Conservation (phyloP, 768 basidiomycete species). For the Naganishia friedmannii region DNA sequence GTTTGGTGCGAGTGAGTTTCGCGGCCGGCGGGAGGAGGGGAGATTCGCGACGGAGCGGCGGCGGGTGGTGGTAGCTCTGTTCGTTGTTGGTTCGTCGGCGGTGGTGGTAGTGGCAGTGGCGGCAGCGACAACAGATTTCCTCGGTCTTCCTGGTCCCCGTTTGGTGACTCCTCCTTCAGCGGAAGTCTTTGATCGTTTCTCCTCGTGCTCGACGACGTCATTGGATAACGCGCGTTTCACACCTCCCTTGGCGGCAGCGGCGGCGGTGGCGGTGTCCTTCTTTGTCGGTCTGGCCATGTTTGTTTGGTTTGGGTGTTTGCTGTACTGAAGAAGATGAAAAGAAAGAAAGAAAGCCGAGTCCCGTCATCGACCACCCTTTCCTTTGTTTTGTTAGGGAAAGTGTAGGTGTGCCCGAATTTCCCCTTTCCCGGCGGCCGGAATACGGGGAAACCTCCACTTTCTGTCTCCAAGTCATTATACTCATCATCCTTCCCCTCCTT, state of each 20-base stretch:
- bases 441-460: neutral
- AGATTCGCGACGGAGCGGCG: neutral
- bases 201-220: neutral
- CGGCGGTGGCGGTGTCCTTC: neutral
- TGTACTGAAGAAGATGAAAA: no score
- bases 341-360: no score
- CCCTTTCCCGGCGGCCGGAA: neutral
- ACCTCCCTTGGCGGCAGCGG: no score
- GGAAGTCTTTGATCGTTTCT: no score
- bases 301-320: neutral
- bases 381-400: neutral
- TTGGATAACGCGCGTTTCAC: no score
- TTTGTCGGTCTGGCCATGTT: neutral
- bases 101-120: neutral
- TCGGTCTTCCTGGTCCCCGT: neutral
- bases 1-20: constrained; percentile 9
- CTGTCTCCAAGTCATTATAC: neutral
- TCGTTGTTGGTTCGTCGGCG: neutral
- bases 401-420: neutral
- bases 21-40: neutral
- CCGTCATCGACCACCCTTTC: no score
- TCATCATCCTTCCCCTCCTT: neutral
- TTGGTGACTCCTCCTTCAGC: neutral
- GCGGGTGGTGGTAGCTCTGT: neutral
- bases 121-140: neutral